Percentiles rank a stretch among this genome's conserved stretches.
phyloP scores from a whole-genome alignment of 129 eudicot species.

The Lonicera japonica region DNA sequence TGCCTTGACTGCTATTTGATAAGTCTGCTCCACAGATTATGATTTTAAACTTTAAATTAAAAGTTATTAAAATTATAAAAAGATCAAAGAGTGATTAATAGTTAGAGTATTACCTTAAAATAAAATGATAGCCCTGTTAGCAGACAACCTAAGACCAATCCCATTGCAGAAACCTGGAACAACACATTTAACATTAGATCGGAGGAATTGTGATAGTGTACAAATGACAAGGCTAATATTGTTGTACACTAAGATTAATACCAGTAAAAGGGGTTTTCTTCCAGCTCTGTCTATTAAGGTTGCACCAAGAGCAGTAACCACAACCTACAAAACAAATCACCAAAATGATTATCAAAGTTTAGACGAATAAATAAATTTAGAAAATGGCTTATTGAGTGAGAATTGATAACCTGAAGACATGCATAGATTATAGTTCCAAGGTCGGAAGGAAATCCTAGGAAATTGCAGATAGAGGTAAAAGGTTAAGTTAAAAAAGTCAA shows the following conservation, averaged over 20 bases:
- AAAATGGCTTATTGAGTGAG: neutral
- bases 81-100: neutral
- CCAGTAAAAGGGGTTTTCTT: constrained; percentile 88
- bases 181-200: neutral
- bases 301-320: constrained; percentile 66
- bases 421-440: constrained; percentile 46
- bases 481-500: neutral
- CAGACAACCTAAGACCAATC: constrained; percentile 42
- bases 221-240: neutral
- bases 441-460: constrained; percentile 39
- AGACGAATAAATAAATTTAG: neutral
- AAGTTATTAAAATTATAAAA: neutral
- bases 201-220: neutral
- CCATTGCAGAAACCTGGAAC: constrained; percentile 44
- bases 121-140: constrained; percentile 45
- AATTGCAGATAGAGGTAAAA: neutral
- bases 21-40: constrained; percentile 36
- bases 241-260: constrained; percentile 17
- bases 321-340: constrained; percentile 26
- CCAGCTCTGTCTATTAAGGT: constrained; percentile 84
- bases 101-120: constrained; percentile 48
- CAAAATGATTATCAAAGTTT: constrained; percentile 1
- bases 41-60: neutral
- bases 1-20: constrained; percentile 42
- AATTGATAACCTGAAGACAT: constrained; percentile 35